Base-by-base conservation (phyloP, 306 rosid genomes). In the Aeschynomene evenia region DNA sequence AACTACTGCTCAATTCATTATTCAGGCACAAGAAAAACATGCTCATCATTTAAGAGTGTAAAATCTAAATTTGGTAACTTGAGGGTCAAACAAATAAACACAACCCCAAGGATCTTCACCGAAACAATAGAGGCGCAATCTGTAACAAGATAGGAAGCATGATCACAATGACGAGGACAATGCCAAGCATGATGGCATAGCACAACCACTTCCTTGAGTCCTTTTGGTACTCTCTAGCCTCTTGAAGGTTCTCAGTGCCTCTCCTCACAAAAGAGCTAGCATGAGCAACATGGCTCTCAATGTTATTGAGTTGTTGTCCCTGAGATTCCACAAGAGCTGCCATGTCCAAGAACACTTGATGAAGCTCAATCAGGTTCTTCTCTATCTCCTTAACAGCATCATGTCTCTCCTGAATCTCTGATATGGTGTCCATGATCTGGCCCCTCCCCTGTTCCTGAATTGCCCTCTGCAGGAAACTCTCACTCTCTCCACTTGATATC, bases 381-480 rank as follows among this genome's bases (percentile, higher is more conserved):
- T 92, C 98, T 4, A 92, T 92, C 75, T 92, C 98, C 79, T 87
- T 89, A 9, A 92, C 98, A 7, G 98, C 84, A 65, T 86, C 98
- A 18, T 92, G 98, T 29, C 98, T 72, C 31, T 92, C 98, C 29
- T 92, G 98, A 70, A 92, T 92, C 67, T 92, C 98, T 6, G 98
- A 92, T 6, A 92, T 92, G 1, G 98, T 87, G 61, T 92, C 98
- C 92, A 92, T 75, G 8, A 92, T 89, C 68, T 89, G 96, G 2
- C 98, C 98, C 70, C 96, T 79, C 4, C 98, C 98, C 1, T 89
- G 96, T 62, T 92, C 96, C 46, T 92, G 96, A 68, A 92, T 92
- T 7, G 98, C 98, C 69, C 79, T 89, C 62, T 87, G 98, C 39
- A 92, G 43, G n/a, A 92, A 92, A 20, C 82, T 89, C 69, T 92